A percentile compares a stretch with the other conserved stretches of the same genome.
phyloP scores from a whole-genome alignment of 495 filamentous ascomycete genomes.

The Aspergillus heteromorphus region DNA sequence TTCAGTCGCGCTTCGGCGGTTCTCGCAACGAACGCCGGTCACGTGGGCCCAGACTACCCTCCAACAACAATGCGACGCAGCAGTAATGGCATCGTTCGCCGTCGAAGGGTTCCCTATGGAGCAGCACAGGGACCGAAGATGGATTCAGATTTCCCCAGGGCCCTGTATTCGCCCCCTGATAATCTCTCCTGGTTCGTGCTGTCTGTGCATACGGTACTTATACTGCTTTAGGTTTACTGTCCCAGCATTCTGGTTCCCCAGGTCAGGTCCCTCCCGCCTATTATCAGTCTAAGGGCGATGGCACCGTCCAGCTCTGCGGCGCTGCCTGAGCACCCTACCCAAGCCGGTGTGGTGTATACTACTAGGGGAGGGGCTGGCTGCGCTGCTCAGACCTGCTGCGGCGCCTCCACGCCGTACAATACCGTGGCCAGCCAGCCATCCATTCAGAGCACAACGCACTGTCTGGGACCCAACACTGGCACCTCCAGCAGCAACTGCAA shows the following conservation, averaged over 20 bases:
- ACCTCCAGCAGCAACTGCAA: not conserved
- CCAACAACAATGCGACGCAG: not conserved
- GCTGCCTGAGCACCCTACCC: slow-evolving; percentile 5
- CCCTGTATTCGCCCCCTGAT: not conserved
- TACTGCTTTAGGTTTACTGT: slow-evolving; percentile 23
- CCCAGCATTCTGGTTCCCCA: slow-evolving; percentile 23
- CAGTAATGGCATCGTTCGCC: not conserved
- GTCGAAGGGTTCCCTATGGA: not conserved
- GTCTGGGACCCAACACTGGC: slow-evolving; percentile 1
- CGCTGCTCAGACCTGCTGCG: not conserved
- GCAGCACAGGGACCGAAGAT: not conserved
- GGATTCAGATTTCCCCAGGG: not conserved
- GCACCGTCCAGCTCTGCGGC: slow-evolving; percentile 12
- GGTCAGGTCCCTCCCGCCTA: slow-evolving; percentile 10
- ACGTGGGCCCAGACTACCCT: not conserved
- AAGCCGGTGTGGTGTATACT: slow-evolving; percentile 4
- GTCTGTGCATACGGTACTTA: slow-evolving; percentile 9
- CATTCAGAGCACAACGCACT: not conserved
- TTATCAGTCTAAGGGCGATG: slow-evolving; percentile 11
- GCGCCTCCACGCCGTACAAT: too few relatives aligned
- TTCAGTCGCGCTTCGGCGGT: not conserved
- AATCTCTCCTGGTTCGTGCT: not conserved
- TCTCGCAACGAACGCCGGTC: not conserved
- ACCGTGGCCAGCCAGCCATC: not conserved
- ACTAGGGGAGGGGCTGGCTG: too few relatives aligned